Base-by-base conservation (phyloP, 2,329 filamentous ascomycete genomes). In the Fusarium domesticum region DNA sequence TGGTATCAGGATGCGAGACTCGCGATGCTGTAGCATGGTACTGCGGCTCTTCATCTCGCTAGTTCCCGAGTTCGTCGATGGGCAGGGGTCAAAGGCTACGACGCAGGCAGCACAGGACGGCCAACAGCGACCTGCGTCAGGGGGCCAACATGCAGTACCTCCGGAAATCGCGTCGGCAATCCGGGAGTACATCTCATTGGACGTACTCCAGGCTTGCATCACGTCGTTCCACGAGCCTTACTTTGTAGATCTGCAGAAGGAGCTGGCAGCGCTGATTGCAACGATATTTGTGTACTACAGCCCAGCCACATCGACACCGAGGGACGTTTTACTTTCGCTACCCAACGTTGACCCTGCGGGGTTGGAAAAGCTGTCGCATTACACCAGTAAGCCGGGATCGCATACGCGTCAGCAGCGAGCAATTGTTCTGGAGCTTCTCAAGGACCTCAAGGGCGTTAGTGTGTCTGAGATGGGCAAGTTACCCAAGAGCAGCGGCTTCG, bases 171-270 rank as follows among this genome's bases (percentile, higher is more conserved):
- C 82, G 1, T 70, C 76, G 6, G 85, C 77, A 6, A 87, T 97
- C 50, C 84, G 91, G 40, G 89, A 96, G 61, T 98, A 91, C 66
- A 91, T 97, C 61, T 89, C 84, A 40, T 83, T 83, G 5, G 87
- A 96, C 54, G 89, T 97, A 3, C 78, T 98, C 38, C 89, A 91
- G 70, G 89, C 90, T 0, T 92, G 87, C 60, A 88, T 96, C 63
- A 88, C 85, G 2, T 95, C 88, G 2, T 81, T 98, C 39, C 88
- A 97, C 68, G 93, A 98, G 56, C 85, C 89, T 0, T 96, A 97
- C 67, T 98, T 97, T 67, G 91, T 96, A 25, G 93, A 98, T 56
- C 81, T 95, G 50, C 93, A 98, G 61, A 92, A 91, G 63, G 91
- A 98, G 39, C 77, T 98, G 17, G 92, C 90, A 1, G 80, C 84